Evolutionary conservation across 768 basidiomycete species (phyloP).

Genomic region (Leccinum boreale): DNA sequence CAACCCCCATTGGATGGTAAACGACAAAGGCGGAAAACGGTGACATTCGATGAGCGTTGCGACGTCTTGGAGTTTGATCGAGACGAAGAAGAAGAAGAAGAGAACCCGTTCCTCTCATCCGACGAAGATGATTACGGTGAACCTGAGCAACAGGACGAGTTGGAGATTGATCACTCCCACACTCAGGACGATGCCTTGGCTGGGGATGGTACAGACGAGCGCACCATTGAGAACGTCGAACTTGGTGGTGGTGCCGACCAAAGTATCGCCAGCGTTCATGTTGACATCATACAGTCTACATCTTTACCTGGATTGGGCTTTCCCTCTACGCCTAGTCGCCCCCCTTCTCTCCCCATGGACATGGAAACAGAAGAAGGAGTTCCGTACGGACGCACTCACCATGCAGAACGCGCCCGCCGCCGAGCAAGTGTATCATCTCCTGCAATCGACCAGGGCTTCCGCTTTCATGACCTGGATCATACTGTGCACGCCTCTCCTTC

Average conservation of each 20-base stretch:
- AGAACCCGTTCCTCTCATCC: conserved; percentile 44
- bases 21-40: conserved; percentile 67
- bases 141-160: conserved; percentile 11
- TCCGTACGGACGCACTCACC: conserved; percentile 62
- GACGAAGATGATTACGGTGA: conserved; percentile 32
- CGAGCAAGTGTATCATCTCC: conserved; percentile 30
- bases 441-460: conserved; percentile 39
- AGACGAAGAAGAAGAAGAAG: conserved; percentile 56
- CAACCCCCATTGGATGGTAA: conserved; percentile 29
- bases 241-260: conserved; percentile 43
- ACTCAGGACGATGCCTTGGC: not conserved
- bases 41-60: conserved; percentile 75
- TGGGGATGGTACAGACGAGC: conserved; percentile 9
- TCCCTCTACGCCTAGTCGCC: conserved; percentile 37
- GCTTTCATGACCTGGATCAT: conserved; percentile 21
- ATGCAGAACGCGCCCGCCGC: conserved; percentile 48
- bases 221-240: conserved; percentile 41
- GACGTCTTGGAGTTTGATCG: conserved; percentile 81
- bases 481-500: conserved; percentile 15
- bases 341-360: conserved; percentile 45
- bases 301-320: conserved; percentile 24
- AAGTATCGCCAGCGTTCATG: conserved; percentile 69
- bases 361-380: conserved; percentile 59
- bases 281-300: conserved; percentile 55
- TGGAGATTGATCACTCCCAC: conserved; percentile 15